Evolutionary conservation across 495 filamentous ascomycete genomes (phyloP).

Genomic region (Halenospora varia): DNA sequence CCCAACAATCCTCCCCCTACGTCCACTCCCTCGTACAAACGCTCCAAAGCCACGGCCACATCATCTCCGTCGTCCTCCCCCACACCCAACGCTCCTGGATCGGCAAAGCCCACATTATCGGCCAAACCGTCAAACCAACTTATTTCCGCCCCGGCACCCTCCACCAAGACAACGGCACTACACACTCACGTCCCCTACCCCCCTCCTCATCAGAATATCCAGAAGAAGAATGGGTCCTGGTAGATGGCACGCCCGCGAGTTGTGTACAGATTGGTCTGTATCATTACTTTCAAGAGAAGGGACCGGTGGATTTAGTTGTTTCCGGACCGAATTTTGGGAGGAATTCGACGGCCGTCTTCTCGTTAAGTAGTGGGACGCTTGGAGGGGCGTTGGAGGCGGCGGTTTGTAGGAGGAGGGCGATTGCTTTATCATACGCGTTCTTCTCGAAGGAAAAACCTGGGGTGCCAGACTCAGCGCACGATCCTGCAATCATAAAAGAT

Average conservation of each 20-base stretch:
- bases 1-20: slow-evolving; percentile 85
- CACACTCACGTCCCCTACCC: slow-evolving; percentile 47
- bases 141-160: slow-evolving; percentile 76
- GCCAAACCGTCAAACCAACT: slow-evolving; percentile 76
- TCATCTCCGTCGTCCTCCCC: slow-evolving; percentile 84
- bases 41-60: slow-evolving; percentile 74
- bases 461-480: slow-evolving; percentile 42
- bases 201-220: slow-evolving; percentile 44
- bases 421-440: slow-evolving; percentile 88
- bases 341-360: slow-evolving; percentile 89
- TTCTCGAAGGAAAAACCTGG: slow-evolving; percentile 52
- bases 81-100: slow-evolving; percentile 96
- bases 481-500: slow-evolving; percentile 69
- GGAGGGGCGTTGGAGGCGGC: slow-evolving; percentile 91
- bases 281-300: slow-evolving; percentile 78
- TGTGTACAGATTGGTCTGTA: slow-evolving; percentile 88
- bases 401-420: slow-evolving; percentile 68
- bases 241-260: slow-evolving; percentile 82
- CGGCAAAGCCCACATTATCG: slow-evolving; percentile 92
- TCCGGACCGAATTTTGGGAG: slow-evolving; percentile 92
- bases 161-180: slow-evolving; percentile 63
- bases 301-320: slow-evolving; percentile 79
- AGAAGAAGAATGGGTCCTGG: slow-evolving; percentile 87
- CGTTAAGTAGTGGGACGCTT: slow-evolving; percentile 83
- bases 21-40: slow-evolving; percentile 78